Evolutionary conservation across 176 grass and related monocot species (phyloP).

Genomic region (Tuctoria greenei): DNA sequence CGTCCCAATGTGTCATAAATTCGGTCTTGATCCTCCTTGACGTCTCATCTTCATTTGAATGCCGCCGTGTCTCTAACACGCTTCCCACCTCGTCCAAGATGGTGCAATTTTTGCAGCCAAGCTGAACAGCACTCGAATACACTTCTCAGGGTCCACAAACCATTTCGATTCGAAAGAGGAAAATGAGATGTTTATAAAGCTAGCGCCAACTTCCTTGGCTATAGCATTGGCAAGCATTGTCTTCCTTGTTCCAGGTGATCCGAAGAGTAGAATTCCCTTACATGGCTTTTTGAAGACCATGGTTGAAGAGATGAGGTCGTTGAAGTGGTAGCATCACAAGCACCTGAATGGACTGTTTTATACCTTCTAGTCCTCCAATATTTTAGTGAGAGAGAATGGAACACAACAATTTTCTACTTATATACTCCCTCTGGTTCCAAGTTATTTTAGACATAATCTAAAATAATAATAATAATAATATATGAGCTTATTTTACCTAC

Average conservation of each 20-base stretch:
- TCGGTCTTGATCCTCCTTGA: constrained; percentile 79
- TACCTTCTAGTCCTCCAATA: constrained; percentile 59
- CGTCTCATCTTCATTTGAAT: constrained; percentile 54
- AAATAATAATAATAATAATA: too few relatives aligned
- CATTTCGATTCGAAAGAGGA: constrained; percentile 66
- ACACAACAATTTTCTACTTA: too few relatives aligned
- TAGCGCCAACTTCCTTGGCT: constrained; percentile 65
- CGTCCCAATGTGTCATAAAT: constrained; percentile 81
- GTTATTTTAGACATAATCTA: too few relatives aligned
- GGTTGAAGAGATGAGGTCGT: constrained; percentile 62
- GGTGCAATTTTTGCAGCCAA: constrained; percentile 67
- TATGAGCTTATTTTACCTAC: too few relatives aligned
- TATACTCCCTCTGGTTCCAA: too few relatives aligned
- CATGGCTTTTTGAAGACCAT: constrained; percentile 64
- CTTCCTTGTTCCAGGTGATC: constrained; percentile 71
- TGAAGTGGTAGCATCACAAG: constrained; percentile 65
- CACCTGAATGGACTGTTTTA: constrained; percentile 66
- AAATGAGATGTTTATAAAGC: constrained; percentile 75
- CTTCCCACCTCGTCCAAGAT: constrained; percentile 73
- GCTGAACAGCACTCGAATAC: constrained; percentile 60
- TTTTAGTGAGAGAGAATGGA: too few relatives aligned
- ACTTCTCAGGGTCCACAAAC: constrained; percentile 67
- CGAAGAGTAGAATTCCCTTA: constrained; percentile 63
- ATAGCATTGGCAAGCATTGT: constrained; percentile 82
- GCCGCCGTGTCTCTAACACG: constrained; percentile 53